Base-by-base conservation (phyloP, 805 yeast genomes). In the Candida suzukii region DNA sequence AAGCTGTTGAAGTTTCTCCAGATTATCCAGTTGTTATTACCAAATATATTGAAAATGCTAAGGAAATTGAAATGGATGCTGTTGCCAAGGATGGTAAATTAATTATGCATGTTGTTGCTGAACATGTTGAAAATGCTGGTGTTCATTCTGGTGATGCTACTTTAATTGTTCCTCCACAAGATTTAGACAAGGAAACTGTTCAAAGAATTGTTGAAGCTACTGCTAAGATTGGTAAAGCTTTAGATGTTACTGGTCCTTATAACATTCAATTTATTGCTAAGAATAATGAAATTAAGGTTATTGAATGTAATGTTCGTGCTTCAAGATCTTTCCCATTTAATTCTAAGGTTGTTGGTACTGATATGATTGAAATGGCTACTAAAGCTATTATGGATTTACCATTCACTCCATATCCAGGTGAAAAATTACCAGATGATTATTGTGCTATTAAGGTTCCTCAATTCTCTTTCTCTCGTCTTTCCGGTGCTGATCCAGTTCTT, bases 121-220 rank as follows among this genome's bases (percentile, higher is more conserved):
- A 93, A 68, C 99, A 91, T 63, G 96, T 93, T 51, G 99, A 91
- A 70, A 91, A 91, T 60, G 99, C 99, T 22, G 99, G 99, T 77
- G 96, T 91, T 35, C 99, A 91, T 67, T 91, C 98, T 40, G 99
- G 99, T 74, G 99, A 91, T 67, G 99, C 99, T 46, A 93, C 98
- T 37, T 70, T 91, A 58, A 85, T 91, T 63, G 95, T 91, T 44
- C 99, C 99, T 41, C 96, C 97, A 39, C 97, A 91, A 70, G 95
- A 87, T 60, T 75, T 93, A 54, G 91, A 83, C 50, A 86, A 88
- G 45, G 96, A 87, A 68, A 88, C 96, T 36, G 95, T 91, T 41
- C 69, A 75, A 48, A 77, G 97, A 66, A 88, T 93, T 57, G 96
- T 87, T 39, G 93, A 78, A 51, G 96, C 96, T 35, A 88, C 99